These are phyloP conservation scores for Podospora tetraspora DNA, from an alignment of 495 filamentous ascomycete genomes.

Conservation along the genomic window DNA sequence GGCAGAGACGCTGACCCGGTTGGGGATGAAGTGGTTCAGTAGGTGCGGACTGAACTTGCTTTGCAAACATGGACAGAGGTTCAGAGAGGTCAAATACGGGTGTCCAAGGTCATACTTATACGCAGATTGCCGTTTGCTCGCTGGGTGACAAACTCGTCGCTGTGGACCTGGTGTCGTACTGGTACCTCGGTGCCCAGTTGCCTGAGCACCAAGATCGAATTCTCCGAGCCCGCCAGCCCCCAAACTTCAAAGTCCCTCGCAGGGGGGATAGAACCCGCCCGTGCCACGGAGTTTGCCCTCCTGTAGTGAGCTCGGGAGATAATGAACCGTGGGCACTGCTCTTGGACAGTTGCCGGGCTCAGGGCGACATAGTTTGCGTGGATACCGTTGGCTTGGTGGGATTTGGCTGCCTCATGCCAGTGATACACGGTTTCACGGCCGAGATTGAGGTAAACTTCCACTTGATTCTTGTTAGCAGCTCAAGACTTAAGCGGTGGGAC, in stretches of 20 bases:
- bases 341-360: no score
- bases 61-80: not conserved
- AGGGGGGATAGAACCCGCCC: not conserved
- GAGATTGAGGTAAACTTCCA: no score
- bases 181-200: not conserved
- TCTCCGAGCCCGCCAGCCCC: not conserved
- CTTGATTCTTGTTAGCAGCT: no score
- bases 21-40: not conserved
- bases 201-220: not conserved
- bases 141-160: not conserved
- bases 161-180: not conserved
- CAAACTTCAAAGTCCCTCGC: not conserved
- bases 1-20: not conserved
- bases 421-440: no score
- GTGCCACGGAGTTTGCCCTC: not conserved
- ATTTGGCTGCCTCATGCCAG: no score
- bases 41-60: not conserved
- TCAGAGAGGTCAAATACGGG: not conserved
- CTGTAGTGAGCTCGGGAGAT: no score
- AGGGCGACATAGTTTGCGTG: no score
- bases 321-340: no score
- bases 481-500: no score
- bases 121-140: not conserved
- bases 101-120: not conserved
- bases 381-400: no score